phyloP scores from a whole-genome alignment of 2,329 filamentous ascomycete genomes.

The Epichloe typhina region DNA sequence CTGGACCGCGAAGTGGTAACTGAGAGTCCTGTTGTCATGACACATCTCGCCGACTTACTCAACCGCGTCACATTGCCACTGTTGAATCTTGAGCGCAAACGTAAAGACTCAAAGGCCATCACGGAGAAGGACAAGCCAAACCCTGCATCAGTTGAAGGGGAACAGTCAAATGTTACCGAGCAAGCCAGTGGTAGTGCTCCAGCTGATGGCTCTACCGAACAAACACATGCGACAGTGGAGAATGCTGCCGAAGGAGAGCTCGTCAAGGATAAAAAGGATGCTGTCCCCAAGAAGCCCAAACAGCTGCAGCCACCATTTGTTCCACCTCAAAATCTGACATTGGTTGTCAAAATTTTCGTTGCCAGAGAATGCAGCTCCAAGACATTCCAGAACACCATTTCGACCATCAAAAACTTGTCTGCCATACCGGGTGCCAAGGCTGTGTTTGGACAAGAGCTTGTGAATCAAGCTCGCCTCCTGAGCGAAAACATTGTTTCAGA shows the following conservation, averaged over 20 bases:
- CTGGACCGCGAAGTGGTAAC: constrained; percentile 92
- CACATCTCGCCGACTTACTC: constrained; percentile 73
- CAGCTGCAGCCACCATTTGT: constrained; percentile 69
- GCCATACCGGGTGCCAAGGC: constrained; percentile 82
- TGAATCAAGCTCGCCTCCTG: constrained; percentile 71
- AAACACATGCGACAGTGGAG: constrained; percentile 15
- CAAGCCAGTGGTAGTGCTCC: constrained; percentile 7
- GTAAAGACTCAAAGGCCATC: constrained; percentile 23
- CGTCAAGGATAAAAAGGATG: constrained; percentile 26
- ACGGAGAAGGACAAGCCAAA: constrained; percentile 17
- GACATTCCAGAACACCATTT: constrained; percentile 94
- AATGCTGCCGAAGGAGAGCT: constrained; percentile 16
- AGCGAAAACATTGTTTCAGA: constrained; percentile 77
- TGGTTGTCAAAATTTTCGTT: constrained; percentile 94
- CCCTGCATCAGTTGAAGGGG: constrained; percentile 12
- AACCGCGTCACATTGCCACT: constrained; percentile 82
- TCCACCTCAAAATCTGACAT: constrained; percentile 74
- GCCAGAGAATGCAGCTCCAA: constrained; percentile 94
- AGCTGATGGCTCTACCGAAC: constrained; percentile 11
- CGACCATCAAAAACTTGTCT: constrained; percentile 96
- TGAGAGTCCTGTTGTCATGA: constrained; percentile 95
- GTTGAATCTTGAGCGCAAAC: constrained; percentile 59
- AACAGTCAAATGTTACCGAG: constrained; percentile 17
- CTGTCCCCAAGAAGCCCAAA: constrained; percentile 37
- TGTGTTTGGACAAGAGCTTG: constrained; percentile 84